Base-by-base conservation (phyloP, 305 asterid species). In the Fraxinus albicans region DNA sequence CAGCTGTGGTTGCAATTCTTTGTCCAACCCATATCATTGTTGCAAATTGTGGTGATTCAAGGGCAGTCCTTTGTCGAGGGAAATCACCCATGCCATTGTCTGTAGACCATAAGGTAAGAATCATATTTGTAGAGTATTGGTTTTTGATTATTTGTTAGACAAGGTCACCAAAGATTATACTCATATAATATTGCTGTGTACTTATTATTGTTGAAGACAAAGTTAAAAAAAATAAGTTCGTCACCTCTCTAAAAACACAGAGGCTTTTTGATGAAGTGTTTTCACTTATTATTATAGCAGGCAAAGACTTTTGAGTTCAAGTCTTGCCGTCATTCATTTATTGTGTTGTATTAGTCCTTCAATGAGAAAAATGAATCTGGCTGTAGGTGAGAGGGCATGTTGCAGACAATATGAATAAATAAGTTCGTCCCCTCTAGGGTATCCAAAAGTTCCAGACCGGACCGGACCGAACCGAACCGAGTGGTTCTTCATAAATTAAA, bases 21-120 rank as follows among this genome's bases (percentile, higher is more conserved):
- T 87, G 93, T 77, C 80, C 94, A 1, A 86, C 92, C 4, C 97
- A 93, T 83, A 89, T 95, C 80, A 90, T 94, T 19, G 97, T 94
- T 73, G 98, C 97, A 0, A 95, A 95, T 81, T 93, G 96, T 84
- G 98, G 98, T n/a, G 98, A 95, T 91, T 95, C 98, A 6, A 91
- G 98, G 89, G 96, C 96, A 35, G 98, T 95, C 78, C 81, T 94
- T 82, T 79, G 87, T 87, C 89, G 96, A 55, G 98, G 95, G 79
- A 95, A 93, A 86, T 84, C 73, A 1, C 88, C 96, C 8, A 27
- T 91, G 85, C 90, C 94, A 8, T 77, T 93, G 73, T 92, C 98
- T 0, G 58, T 88, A 3, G 98, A 95, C 84, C 98, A 95, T 85
- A 93, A 92, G 87, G 98, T 91, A 84, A 81, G 88, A 55, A 75